phyloP scores from a whole-genome alignment of 2,329 filamentous ascomycete species.

The Cladophialophora immunda region DNA sequence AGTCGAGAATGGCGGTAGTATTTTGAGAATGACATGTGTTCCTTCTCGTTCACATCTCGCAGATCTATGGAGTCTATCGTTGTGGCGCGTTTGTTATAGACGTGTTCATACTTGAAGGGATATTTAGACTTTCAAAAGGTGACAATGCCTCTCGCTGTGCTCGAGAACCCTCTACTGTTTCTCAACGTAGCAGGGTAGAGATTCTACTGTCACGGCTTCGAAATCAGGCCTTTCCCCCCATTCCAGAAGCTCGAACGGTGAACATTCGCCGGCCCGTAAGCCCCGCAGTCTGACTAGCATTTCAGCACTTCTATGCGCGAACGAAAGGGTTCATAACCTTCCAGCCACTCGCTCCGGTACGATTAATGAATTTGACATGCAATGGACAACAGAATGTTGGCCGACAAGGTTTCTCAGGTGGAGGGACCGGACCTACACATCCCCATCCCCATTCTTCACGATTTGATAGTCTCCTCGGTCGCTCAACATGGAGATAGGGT shows the following conservation, averaged over 20 bases:
- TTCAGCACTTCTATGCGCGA: neutral
- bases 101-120: neutral
- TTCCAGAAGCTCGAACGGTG: neutral
- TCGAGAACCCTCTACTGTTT: neutral
- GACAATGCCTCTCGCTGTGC: neutral
- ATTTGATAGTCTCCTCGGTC: constrained; percentile 2
- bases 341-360: neutral
- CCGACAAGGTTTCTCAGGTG: neutral
- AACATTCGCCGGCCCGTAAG: constrained; percentile 5
- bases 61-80: neutral
- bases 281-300: neutral
- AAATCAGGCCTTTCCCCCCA: neutral
- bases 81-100: neutral
- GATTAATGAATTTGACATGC: neutral
- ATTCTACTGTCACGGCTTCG: neutral
- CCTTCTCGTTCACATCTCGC: neutral
- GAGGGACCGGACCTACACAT: constrained; percentile 1
- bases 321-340: neutral
- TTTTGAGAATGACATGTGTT: constrained; percentile 12
- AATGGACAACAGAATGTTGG: neutral
- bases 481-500: constrained; percentile 8
- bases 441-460: constrained; percentile 11
- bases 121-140: neutral
- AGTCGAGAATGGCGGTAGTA: constrained; percentile 26
- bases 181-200: neutral